Conservation (phyloP, 768 basidiomycete genomes). For the Naganishia friedmannii region DNA sequence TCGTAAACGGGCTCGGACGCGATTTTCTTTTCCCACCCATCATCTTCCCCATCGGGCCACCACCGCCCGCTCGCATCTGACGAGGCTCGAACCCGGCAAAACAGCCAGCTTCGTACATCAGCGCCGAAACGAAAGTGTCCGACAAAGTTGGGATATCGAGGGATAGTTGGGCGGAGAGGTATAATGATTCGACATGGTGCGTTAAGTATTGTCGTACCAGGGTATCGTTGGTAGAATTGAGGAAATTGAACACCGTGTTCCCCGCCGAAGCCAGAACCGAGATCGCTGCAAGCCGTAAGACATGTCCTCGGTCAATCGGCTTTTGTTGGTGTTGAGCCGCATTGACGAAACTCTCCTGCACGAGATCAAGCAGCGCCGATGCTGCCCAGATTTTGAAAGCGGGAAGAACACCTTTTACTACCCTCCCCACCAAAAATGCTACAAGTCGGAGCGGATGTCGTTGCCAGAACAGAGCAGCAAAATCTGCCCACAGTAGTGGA, state of each 20-base stretch:
- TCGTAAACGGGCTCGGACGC: constrained; percentile 24
- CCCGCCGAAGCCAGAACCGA: constrained; percentile 23
- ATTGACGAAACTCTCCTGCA: constrained; percentile 35
- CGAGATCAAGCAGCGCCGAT: constrained; percentile 37
- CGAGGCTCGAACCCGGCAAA: constrained; percentile 35
- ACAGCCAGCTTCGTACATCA: constrained; percentile 39
- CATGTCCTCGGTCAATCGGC: constrained; percentile 23
- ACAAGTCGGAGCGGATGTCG: constrained; percentile 26
- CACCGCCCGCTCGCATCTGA: not conserved
- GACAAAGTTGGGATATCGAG: constrained; percentile 40
- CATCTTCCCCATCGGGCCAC: constrained; percentile 13
- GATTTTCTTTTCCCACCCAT: constrained; percentile 6
- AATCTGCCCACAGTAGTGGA: constrained; percentile 26
- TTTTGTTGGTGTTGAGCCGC: not conserved
- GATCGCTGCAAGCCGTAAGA: constrained; percentile 28
- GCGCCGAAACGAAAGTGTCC: constrained; percentile 30
- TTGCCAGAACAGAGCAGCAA: constrained; percentile 34
- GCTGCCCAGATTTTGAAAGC: constrained; percentile 36
- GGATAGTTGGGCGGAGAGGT: constrained; percentile 37
- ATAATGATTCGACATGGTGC: constrained; percentile 34
- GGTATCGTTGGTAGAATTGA: constrained; percentile 24
- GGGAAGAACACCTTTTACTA: constrained; percentile 36
- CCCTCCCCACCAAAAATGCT: constrained; percentile 29
- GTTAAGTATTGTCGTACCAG: constrained; percentile 34
- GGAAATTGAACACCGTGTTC: constrained; percentile 27